These are phyloP conservation scores for Gaeumannomyces sp. DNA, from an alignment of 2,329 filamentous ascomycete genomes.

Conservation along the genomic window DNA sequence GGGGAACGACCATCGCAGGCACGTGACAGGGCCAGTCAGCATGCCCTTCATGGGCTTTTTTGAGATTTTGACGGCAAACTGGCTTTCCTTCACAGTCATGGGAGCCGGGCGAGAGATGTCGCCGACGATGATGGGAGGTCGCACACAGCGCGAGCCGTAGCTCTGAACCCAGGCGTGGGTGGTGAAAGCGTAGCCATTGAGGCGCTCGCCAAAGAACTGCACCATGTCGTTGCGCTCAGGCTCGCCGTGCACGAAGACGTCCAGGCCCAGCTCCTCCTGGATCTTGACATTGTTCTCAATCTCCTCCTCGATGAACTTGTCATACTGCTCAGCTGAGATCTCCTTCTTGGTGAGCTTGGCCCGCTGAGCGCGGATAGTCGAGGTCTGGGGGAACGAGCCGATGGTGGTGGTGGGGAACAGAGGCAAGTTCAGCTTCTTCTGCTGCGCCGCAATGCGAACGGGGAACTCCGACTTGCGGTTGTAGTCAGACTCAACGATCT, in stretches of 20 bases:
- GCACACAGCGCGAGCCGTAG: constrained; percentile 97
- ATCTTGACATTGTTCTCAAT: constrained; percentile 92
- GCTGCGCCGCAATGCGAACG: constrained; percentile 77
- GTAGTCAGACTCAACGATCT: constrained; percentile 79
- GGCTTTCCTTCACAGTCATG: constrained; percentile 99
- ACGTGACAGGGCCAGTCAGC: constrained; percentile 98
- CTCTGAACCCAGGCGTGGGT: constrained; percentile 97
- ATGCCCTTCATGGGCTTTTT: constrained; percentile 99
- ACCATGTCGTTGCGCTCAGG: constrained; percentile 99
- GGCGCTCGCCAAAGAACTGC: constrained; percentile 98
- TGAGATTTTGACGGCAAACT: constrained; percentile 93
- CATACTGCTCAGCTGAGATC: constrained; percentile 87
- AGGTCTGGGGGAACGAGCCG: constrained; percentile 98
- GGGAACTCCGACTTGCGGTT: constrained; percentile 90
- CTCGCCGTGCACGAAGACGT: constrained; percentile 97
- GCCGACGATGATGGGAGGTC: constrained; percentile 96
- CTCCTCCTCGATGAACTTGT: constrained; percentile 99
- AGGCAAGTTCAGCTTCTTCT: constrained; percentile 87
- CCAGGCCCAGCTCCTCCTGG: constrained; percentile 95
- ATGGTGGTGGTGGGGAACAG: constrained; percentile 99
- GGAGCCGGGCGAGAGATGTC: constrained; percentile 94
- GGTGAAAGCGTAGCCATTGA: constrained; percentile 97
- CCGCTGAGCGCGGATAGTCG: constrained; percentile 93
- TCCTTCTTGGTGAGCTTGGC: constrained; percentile 99
- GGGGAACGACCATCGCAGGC: constrained; percentile 98